Evolutionary conservation across 2,329 filamentous ascomycete species (phyloP).

Genomic region (Furcasterigmium furcatum): DNA sequence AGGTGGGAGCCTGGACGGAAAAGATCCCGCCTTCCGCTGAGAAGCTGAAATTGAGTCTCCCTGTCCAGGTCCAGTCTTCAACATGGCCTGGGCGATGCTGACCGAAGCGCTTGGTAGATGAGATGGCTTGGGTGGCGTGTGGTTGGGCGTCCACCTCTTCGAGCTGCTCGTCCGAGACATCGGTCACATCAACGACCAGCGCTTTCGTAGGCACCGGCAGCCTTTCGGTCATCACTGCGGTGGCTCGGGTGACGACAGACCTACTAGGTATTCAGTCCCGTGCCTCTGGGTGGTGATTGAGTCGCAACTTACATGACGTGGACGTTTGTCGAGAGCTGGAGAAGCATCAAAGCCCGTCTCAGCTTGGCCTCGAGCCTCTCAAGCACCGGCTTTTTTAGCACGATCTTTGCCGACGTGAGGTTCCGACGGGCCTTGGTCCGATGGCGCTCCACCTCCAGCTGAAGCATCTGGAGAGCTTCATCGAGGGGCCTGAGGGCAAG

Average conservation of each 20-base stretch:
- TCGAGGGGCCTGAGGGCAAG: conserved; percentile 9
- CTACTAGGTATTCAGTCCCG: too few relatives aligned
- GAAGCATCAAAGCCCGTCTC: conserved; percentile 7
- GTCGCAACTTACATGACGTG: conserved; percentile 15
- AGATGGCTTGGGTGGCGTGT: too few relatives aligned
- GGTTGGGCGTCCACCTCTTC: too few relatives aligned
- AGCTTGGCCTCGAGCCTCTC: conserved; percentile 14
- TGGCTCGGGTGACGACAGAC: too few relatives aligned
- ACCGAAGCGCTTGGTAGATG: too few relatives aligned
- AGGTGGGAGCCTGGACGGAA: too few relatives aligned
- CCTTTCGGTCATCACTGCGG: too few relatives aligned
- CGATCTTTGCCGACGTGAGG: conserved; percentile 12
- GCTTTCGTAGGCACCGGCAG: neutral
- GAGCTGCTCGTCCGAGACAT: too few relatives aligned
- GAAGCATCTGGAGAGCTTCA: conserved; percentile 8
- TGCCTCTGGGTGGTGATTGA: too few relatives aligned
- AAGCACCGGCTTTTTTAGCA: conserved; percentile 14
- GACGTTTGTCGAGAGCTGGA: conserved; percentile 11
- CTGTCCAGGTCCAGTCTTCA: neutral
- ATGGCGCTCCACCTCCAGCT: conserved; percentile 7
- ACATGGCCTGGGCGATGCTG: neutral
- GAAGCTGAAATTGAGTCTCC: neutral
- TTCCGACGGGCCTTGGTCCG: conserved; percentile 13
- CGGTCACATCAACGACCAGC: too few relatives aligned
- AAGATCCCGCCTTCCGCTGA: neutral